These are phyloP conservation scores for Cystobasidiaceae sp. DNA, from an alignment of 1,284 basidiomycete genomes.

Conservation along the genomic window DNA sequence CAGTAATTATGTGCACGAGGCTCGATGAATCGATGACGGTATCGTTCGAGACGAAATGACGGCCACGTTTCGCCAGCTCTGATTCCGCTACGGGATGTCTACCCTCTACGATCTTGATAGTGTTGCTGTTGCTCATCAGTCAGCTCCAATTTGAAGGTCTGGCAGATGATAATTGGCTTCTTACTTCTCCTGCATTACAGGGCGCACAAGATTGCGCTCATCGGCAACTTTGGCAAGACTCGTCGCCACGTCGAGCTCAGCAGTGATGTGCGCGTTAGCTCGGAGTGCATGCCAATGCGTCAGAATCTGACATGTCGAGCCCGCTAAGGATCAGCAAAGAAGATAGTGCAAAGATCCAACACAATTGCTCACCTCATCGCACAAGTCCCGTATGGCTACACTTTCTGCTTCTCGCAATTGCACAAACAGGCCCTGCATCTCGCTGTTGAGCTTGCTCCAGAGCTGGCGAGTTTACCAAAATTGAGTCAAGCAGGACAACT, in stretches of 20 bases:
- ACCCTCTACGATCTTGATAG: conserved; percentile 65
- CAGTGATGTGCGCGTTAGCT: conserved; percentile 70
- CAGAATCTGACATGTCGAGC: not conserved
- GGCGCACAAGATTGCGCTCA: conserved; percentile 72
- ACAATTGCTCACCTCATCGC: conserved; percentile 33
- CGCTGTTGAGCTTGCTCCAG: conserved; percentile 29
- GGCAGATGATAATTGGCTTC: conserved; percentile 22
- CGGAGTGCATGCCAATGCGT: conserved; percentile 52
- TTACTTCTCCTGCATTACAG: conserved; percentile 44
- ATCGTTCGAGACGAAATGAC: conserved; percentile 77
- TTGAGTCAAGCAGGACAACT: too few relatives aligned
- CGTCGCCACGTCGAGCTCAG: conserved; percentile 81
- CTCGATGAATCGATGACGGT: conserved; percentile 55
- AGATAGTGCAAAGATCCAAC: not conserved
- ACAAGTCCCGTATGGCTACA: conserved; percentile 13
- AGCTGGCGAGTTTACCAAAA: too few relatives aligned
- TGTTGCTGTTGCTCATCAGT: too few relatives aligned
- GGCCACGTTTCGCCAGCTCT: conserved; percentile 67
- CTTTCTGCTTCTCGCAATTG: conserved; percentile 33
- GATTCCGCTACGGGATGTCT: conserved; percentile 91
- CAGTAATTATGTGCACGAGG: conserved; percentile 74
- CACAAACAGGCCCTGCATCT: conserved; percentile 26
- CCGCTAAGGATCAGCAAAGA: too few relatives aligned
- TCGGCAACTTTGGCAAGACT: conserved; percentile 76
- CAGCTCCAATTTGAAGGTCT: not conserved